Evolutionary conservation across 495 filamentous ascomycete species (phyloP), one percentile per base, ranked within the genome.

Genomic region (Xylaria telfairii): DNA sequence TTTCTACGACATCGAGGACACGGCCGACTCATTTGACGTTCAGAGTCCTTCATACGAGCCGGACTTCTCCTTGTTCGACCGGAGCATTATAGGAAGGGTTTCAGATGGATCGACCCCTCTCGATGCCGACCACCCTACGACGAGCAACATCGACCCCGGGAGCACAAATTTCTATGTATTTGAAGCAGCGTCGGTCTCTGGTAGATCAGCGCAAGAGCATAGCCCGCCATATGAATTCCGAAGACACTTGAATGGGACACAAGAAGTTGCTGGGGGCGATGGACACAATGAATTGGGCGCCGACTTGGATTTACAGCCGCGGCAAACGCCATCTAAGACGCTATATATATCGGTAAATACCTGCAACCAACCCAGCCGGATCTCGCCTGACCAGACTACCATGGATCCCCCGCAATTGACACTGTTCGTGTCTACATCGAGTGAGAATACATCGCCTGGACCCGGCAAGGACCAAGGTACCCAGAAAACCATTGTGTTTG

Each of bases 291-390:
- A 49, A 42, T 47, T 57, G n/a, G 51, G 30, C 24, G 12, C 26
- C 37, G 57, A 73, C 64, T 64, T 70, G 63, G 73, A 62, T 53
- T 66, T 81, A 37, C 17, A 12, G 7, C 75, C 67, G 30, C 76
- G 82, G 46, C 77, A 81, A 67, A 62, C 66, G 32, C 17, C 72
- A 2, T 67, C 82, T 7, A 85, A 81, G 21, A 89, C 82, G 1
- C 81, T 97, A 8, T 97, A 90, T 73, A 85, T 98, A 60, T 92
- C 93, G 4, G 86, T 95, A 42, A 96, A 92, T 68, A 92, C 92
- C 9, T 98, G 95, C 79, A 72, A 85, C 19, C 93, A 94, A 73
- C 95, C 95, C 67, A 71, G 63, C 75, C 84, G 72, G 84, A 86
- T 79, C 71, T 77, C 72, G 60, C 77, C 72, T 15, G 76, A 74